Evolutionary conservation across 495 filamentous ascomycete genomes (phyloP), one percentile per base, ranked within the genome.

Genomic region (Neurospora sp.): DNA sequence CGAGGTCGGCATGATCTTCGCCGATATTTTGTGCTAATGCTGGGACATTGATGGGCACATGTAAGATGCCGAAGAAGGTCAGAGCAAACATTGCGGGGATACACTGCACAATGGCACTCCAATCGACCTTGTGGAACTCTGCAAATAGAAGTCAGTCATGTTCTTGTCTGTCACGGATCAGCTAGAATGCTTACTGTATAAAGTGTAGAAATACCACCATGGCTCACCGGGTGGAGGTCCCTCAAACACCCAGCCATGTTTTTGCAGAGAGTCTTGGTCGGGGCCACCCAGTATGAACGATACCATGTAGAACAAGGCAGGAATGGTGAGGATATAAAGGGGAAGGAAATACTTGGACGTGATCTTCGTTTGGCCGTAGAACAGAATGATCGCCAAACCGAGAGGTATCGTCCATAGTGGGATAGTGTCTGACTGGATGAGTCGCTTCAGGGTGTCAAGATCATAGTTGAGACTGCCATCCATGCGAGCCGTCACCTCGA

Each of bases 11-110:
- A 78, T 98, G 91, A 78, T 99, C 96, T 79, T 97, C 94, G 69
- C 93, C 92, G 6, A 91, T 92, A 7, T 92, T 93, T 48, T 97
- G 91, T 1, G 92, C 96, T 20, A 99, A 81, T 4, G 96, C 94
- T 7, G 96, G 96, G 20, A 98, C 93, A 80, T 99, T 98, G 82
- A 99, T 99, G 1, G 96, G 96, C 9, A 98, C 96, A 79, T 99
- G 96, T 14, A 99, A 88, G 62, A 99, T 90, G 54, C 95, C 95
- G 79, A 99, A 99, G 85, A 99, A 98, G 0, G 96, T 97, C 72
- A 99, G 83, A 3, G 96, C 96, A 80, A 98, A 92, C 94, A 98
- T 98, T 12, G 96, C 94, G 1, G 96, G 96, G 27, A 97, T 86
- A 0, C 91, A 94, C 71, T 92, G 89, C 35, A 85, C 80, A 73